These are phyloP conservation scores for Alternaria sp. DNA, from an alignment of 2,329 filamentous ascomycete genomes.

Conservation along the genomic window DNA sequence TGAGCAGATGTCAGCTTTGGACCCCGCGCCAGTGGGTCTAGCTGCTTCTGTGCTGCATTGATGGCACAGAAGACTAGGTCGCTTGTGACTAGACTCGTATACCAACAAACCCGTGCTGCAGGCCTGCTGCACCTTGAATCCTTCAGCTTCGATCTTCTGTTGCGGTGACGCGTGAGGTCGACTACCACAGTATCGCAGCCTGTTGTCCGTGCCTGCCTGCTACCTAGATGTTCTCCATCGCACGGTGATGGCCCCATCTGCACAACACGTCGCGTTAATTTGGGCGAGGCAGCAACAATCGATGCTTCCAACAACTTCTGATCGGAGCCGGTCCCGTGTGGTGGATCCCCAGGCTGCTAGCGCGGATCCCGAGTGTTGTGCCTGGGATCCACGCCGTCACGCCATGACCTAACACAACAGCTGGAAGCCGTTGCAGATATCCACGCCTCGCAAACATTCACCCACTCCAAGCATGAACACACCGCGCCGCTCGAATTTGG, in stretches of 20 bases:
- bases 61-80: not conserved
- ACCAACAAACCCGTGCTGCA: not conserved
- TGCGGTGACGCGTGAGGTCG: not conserved
- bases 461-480: not conserved
- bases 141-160: not conserved
- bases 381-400: not conserved
- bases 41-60: not conserved
- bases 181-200: not conserved
- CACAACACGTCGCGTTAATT: not conserved
- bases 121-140: not conserved
- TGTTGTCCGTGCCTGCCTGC: not conserved
- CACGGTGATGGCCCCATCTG: not conserved
- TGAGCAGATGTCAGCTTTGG: not conserved
- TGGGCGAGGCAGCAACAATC: not conserved
- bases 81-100: not conserved
- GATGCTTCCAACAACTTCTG: not conserved
- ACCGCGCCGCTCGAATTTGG: conserved; percentile 1
- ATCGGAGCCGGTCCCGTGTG: not conserved
- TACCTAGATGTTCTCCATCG: not conserved
- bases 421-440: not conserved
- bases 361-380: not conserved
- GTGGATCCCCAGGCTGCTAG: conserved; percentile 34
- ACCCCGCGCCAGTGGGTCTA: not conserved
- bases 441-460: conserved; percentile 7
- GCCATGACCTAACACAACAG: not conserved